These are phyloP conservation scores for Kwoniella sp. DNA, from an alignment of 768 basidiomycete species.

Conservation along the genomic window DNA sequence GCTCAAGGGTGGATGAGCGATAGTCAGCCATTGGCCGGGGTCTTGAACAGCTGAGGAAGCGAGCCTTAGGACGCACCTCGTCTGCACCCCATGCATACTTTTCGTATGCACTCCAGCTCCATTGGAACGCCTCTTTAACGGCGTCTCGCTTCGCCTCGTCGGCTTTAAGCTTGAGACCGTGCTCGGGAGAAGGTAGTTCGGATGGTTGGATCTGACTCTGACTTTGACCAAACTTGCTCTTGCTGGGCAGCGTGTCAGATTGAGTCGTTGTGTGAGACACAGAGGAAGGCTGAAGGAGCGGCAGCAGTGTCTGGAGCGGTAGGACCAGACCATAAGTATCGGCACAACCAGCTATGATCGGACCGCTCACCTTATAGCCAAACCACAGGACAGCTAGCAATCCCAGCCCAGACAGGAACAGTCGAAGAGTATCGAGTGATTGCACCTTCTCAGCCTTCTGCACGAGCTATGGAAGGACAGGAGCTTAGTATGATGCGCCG, in stretches of 20 bases:
- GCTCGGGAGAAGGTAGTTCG: background rate
- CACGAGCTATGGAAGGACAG: conserved; percentile 1
- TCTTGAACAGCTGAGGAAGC: background rate
- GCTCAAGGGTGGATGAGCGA: background rate
- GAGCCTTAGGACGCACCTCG: conserved; percentile 4
- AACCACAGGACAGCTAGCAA: conserved; percentile 11
- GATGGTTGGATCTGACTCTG: conserved; percentile 1
- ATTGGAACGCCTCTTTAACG: conserved; percentile 22
- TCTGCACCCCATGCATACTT: conserved; percentile 17
- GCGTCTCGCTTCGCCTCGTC: conserved; percentile 17
- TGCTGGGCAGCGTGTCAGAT: too few species aligned
- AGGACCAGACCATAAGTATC: too few species aligned
- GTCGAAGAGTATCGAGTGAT: background rate
- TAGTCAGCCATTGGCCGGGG: too few species aligned
- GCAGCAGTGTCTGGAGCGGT: too few species aligned
- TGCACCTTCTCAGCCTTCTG: conserved; percentile 6
- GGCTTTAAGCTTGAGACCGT: conserved; percentile 12
- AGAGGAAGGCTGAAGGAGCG: background rate
- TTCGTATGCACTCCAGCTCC: conserved; percentile 19
- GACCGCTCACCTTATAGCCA: conserved; percentile 13
- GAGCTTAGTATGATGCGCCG: background rate
- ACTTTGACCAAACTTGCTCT: conserved; percentile 12
- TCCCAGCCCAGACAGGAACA: conserved; percentile 8
- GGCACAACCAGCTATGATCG: too few species aligned
- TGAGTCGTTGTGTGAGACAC: too few species aligned